Percentiles rank a stretch among this genome's conserved stretches.
Conservation (phyloP, 2,329 filamentous ascomycete species). For the Claviceps spartinae region DNA sequence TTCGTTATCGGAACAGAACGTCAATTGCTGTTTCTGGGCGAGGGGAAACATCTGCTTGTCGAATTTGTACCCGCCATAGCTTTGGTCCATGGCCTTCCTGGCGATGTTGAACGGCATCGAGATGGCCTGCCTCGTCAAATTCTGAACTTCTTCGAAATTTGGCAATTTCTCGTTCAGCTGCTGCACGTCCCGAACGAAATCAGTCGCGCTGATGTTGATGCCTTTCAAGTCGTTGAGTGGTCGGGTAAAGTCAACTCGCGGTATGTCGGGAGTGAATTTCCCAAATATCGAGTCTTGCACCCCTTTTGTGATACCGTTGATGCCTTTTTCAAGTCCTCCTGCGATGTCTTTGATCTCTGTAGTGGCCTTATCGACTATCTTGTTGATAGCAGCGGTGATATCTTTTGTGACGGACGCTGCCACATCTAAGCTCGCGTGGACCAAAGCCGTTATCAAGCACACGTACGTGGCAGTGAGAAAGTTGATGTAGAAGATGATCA, state of each 20-base stretch:
- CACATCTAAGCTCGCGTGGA: slow-evolving; percentile 65
- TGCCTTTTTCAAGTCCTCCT: slow-evolving; percentile 30
- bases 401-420: slow-evolving; percentile 40
- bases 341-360: slow-evolving; percentile 44
- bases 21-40: slow-evolving; percentile 66
- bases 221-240: slow-evolving; percentile 53
- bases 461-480: slow-evolving; percentile 82
- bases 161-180: slow-evolving; percentile 69
- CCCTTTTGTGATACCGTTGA: slow-evolving; percentile 34
- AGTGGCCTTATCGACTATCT: slow-evolving; percentile 41
- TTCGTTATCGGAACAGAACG: slow-evolving; percentile 79
- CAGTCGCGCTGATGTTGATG: slow-evolving; percentile 52
- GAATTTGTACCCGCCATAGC: slow-evolving; percentile 62
- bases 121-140: slow-evolving; percentile 64
- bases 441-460: slow-evolving; percentile 73
- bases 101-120: slow-evolving; percentile 70
- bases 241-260: slow-evolving; percentile 48
- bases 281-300: slow-evolving; percentile 34
- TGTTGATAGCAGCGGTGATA: slow-evolving; percentile 35
- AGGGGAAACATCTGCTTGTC: slow-evolving; percentile 68
- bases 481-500: slow-evolving; percentile 86
- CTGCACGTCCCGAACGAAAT: slow-evolving; percentile 54
- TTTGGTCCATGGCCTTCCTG: slow-evolving; percentile 56
- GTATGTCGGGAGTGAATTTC: slow-evolving; percentile 31
- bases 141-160: slow-evolving; percentile 69